Evolutionary conservation across 345 rosid genomes (phyloP).

Genomic region (Psidium guajava): DNA sequence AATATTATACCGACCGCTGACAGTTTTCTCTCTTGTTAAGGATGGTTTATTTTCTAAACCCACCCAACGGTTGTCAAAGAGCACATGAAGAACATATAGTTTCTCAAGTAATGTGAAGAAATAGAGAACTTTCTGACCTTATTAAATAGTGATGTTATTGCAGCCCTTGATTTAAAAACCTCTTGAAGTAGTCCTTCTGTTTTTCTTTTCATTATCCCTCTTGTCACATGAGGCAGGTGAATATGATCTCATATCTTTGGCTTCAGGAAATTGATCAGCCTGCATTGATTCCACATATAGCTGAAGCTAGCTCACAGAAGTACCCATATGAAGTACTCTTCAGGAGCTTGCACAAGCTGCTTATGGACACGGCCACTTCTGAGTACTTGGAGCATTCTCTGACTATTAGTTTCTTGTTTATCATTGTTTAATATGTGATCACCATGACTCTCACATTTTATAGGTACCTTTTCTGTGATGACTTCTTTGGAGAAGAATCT

Average conservation of each 20-base stretch:
- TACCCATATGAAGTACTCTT: slow-evolving; percentile 97
- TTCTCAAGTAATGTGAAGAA: background rate
- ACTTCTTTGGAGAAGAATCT: slow-evolving; percentile 93
- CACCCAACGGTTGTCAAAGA: background rate
- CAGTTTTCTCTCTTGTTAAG: background rate
- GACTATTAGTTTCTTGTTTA: background rate
- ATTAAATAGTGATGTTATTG: background rate
- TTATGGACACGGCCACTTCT: slow-evolving; percentile 98
- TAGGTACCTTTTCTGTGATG: slow-evolving; percentile 94
- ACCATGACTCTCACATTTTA: slow-evolving; percentile 1
- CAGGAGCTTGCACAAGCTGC: slow-evolving; percentile 90
- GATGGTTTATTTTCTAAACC: background rate
- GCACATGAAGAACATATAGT: background rate
- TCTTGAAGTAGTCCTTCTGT: background rate
- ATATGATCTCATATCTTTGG: background rate
- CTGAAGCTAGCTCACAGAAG: slow-evolving; percentile 89
- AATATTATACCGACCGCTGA: background rate
- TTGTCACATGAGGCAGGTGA: background rate
- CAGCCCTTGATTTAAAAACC: background rate
- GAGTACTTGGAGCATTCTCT: slow-evolving; percentile 49
- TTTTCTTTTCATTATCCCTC: background rate
- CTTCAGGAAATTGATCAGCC: slow-evolving; percentile 96
- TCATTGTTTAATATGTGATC: background rate
- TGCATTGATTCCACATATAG: slow-evolving; percentile 96
- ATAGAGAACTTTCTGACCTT: background rate